Conservation (phyloP, 2,329 filamentous ascomycete species). For the Xylariaceae sp. region DNA sequence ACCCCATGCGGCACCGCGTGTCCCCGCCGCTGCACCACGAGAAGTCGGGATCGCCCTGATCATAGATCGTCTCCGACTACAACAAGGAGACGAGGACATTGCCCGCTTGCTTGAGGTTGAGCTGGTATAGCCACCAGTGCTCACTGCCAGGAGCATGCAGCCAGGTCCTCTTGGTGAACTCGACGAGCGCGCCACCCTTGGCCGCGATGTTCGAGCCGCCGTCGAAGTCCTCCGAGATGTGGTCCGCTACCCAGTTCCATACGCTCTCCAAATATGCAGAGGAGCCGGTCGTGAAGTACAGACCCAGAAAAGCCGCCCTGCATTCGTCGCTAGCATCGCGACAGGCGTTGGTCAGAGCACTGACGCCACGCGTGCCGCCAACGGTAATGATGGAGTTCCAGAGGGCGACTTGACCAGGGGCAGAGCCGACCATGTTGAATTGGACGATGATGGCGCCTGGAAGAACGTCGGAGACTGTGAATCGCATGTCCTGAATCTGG, state of each 20-base stretch:
- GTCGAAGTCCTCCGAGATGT: constrained; percentile 43
- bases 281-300: constrained; percentile 42
- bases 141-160: constrained; percentile 49
- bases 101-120: constrained; percentile 44
- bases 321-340: constrained; percentile 32
- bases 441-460: constrained; percentile 58
- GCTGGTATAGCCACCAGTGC: constrained; percentile 56
- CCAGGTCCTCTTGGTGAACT: constrained; percentile 45
- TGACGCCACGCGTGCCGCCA: constrained; percentile 31
- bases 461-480: constrained; percentile 56
- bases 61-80: constrained; percentile 53
- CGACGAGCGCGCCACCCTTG: constrained; percentile 44
- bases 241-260: constrained; percentile 52
- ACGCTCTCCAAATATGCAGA: constrained; percentile 51
- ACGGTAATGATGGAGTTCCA: constrained; percentile 35
- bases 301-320: constrained; percentile 39
- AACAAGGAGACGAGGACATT: constrained; percentile 48
- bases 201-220: constrained; percentile 41
- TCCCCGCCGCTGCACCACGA: constrained; percentile 33
- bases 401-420: constrained; percentile 28
- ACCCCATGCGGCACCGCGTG: constrained; percentile 38
- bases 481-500: constrained; percentile 62
- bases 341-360: constrained; percentile 24
- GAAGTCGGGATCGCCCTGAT: constrained; percentile 39
- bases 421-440: constrained; percentile 31